Evolutionary conservation across 1,139 yeast species (phyloP).

Genomic region (Sugiyamaella novakii): DNA sequence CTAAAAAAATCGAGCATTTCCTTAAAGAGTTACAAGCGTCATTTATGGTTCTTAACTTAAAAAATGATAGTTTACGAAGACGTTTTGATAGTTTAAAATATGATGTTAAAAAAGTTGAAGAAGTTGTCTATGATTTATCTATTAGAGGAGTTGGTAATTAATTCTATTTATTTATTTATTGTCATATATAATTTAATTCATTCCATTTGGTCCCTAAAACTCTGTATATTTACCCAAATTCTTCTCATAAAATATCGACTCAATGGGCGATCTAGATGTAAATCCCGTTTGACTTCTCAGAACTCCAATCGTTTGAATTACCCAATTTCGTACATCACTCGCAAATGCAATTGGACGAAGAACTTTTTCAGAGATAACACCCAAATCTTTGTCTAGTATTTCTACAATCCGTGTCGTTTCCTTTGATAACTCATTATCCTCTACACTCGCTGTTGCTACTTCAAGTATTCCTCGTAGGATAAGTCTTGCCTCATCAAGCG

Average conservation of each 20-base stretch:
- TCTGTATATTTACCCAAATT: constrained; percentile 5
- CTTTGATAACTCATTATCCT: constrained; percentile 20
- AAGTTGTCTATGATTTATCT: constrained; percentile 40
- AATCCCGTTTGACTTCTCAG: constrained; percentile 32
- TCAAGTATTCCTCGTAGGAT: constrained; percentile 22
- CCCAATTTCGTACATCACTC: constrained; percentile 32
- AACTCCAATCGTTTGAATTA: constrained; percentile 34
- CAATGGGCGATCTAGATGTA: constrained; percentile 32
- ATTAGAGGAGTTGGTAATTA: constrained; percentile 31
- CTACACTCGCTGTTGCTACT: constrained; percentile 11
- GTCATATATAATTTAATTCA: not conserved
- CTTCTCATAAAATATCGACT: constrained; percentile 18
- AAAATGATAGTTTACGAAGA: constrained; percentile 41
- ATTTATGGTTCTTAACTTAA: constrained; percentile 39
- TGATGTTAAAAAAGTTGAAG: constrained; percentile 43
- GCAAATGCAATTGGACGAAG: constrained; percentile 28
- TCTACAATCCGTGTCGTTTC: constrained; percentile 25
- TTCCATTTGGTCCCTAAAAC: constrained; percentile 2
- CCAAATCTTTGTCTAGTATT: constrained; percentile 27
- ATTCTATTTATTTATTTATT: constrained; percentile 5
- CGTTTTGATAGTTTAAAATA: constrained; percentile 41
- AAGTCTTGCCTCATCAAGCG: constrained; percentile 21
- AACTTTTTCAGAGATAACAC: constrained; percentile 23
- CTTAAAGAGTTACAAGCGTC: constrained; percentile 40
- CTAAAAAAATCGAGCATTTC: constrained; percentile 30